phyloP scores from a whole-genome alignment of 495 filamentous ascomycete species.

The Evernia prunastri region DNA sequence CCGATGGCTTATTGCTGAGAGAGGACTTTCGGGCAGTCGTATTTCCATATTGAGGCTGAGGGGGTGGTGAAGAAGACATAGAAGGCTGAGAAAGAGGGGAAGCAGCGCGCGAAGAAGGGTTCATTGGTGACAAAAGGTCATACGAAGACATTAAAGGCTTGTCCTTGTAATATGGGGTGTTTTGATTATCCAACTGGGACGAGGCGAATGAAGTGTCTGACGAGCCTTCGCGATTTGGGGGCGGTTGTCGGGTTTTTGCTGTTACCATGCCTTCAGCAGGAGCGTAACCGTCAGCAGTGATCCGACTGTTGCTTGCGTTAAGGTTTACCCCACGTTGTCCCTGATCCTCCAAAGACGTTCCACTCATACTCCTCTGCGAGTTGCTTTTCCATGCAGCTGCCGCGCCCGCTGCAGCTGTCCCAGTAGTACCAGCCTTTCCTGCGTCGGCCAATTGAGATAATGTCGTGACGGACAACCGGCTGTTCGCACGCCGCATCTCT shows the following conservation, averaged over 20 bases:
- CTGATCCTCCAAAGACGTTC: slow-evolving; percentile 28
- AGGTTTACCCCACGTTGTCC: slow-evolving; percentile 32
- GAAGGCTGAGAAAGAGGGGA: slow-evolving; percentile 24
- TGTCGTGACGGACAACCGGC: slow-evolving; percentile 73
- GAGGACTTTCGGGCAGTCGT: neutral
- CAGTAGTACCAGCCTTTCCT: slow-evolving; percentile 40
- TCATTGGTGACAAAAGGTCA: slow-evolving; percentile 17
- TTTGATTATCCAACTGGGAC: slow-evolving; percentile 13
- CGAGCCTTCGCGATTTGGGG: slow-evolving; percentile 10
- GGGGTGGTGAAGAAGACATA: slow-evolving; percentile 13
- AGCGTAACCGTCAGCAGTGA: slow-evolving; percentile 30
- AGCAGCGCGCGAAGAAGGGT: slow-evolving; percentile 17
- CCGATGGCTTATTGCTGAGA: neutral
- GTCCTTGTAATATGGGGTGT: slow-evolving; percentile 21
- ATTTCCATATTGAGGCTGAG: neutral
- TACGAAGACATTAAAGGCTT: slow-evolving; percentile 21
- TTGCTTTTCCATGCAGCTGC: slow-evolving; percentile 35
- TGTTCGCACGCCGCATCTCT: slow-evolving; percentile 71
- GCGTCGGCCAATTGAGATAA: slow-evolving; percentile 68
- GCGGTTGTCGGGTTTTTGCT: slow-evolving; percentile 20
- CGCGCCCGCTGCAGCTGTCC: slow-evolving; percentile 35
- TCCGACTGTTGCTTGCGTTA: slow-evolving; percentile 29
- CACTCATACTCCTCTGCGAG: slow-evolving; percentile 30
- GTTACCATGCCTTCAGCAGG: slow-evolving; percentile 30
- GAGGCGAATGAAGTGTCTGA: slow-evolving; percentile 15